These are phyloP conservation scores for Acrocalymma vagum DNA, from an alignment of 2,329 filamentous ascomycete genomes.

Conservation along the genomic window DNA sequence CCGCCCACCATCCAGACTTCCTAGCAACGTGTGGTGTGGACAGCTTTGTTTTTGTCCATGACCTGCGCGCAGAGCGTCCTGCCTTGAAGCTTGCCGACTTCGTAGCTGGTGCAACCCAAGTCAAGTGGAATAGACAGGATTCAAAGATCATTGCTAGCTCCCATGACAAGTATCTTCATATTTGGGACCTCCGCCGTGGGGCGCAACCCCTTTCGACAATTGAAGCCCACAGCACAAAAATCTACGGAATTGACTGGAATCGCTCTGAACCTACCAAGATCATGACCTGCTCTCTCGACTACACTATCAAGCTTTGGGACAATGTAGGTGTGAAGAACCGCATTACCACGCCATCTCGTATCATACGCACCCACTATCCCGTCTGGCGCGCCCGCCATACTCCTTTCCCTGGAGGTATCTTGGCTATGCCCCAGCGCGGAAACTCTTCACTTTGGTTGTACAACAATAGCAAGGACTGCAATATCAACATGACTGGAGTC, in stretches of 20 bases:
- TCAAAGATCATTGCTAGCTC: slow-evolving; percentile 88
- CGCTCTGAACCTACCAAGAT: slow-evolving; percentile 75
- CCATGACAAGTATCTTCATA: slow-evolving; percentile 85
- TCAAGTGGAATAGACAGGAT: slow-evolving; percentile 92
- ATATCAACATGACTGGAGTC: no score
- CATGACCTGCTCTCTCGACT: slow-evolving; percentile 89
- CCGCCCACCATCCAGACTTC: slow-evolving; percentile 87
- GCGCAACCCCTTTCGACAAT: slow-evolving; percentile 83
- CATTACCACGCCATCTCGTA: slow-evolving; percentile 54
- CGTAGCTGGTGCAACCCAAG: slow-evolving; percentile 92
- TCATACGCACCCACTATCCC: slow-evolving; percentile 84
- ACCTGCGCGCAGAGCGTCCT: slow-evolving; percentile 67
- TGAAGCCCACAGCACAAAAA: slow-evolving; percentile 88
- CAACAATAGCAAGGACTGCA: slow-evolving; percentile 55
- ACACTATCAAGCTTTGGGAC: slow-evolving; percentile 94
- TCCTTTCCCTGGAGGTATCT: slow-evolving; percentile 83
- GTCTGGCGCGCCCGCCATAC: slow-evolving; percentile 93
- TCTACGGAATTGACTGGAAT: slow-evolving; percentile 96
- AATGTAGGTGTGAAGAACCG: slow-evolving; percentile 67
- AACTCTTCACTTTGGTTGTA: slow-evolving; percentile 88
- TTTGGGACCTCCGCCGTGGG: slow-evolving; percentile 88
- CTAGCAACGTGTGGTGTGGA: slow-evolving; percentile 92
- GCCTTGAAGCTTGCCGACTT: slow-evolving; percentile 77
- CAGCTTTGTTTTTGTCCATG: slow-evolving; percentile 93
- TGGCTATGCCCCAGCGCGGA: slow-evolving; percentile 92